Conservation (phyloP, 495 filamentous ascomycete species). For the Aspergillus coremiiformis region DNA sequence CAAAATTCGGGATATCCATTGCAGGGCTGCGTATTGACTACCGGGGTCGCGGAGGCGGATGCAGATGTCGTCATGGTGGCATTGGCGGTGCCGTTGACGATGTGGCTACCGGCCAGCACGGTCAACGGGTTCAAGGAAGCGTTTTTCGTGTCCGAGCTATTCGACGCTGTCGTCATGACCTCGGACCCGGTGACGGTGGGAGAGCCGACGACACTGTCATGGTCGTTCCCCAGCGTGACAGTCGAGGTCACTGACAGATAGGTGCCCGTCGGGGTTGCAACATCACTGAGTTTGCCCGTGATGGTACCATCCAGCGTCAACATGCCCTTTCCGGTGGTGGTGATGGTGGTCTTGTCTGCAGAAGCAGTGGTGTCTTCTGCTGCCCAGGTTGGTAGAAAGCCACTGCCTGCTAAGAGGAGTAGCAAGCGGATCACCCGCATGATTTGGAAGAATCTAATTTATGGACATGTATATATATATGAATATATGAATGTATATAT, state of each 20-base stretch:
- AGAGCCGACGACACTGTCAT: conserved; percentile 18
- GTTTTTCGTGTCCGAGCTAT: conserved; percentile 12
- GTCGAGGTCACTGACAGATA: conserved; percentile 39
- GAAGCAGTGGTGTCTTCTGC: conserved; percentile 14
- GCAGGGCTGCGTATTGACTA: conserved; percentile 71
- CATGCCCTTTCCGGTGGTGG: conserved; percentile 7
- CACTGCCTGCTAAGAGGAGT: conserved; percentile 9
- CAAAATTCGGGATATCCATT: conserved; percentile 87
- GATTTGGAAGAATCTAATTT: conserved; percentile 1
- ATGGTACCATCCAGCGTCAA: conserved; percentile 19
- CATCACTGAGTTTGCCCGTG: conserved; percentile 18
- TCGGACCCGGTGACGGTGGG: conserved; percentile 15
- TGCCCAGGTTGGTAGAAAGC: background rate
- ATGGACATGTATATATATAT: background rate
- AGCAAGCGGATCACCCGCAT: conserved; percentile 14
- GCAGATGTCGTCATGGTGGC: conserved; percentile 29
- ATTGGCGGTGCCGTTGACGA: conserved; percentile 40
- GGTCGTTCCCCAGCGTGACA: conserved; percentile 18
- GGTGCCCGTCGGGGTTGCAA: conserved; percentile 22
- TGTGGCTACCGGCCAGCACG: conserved; percentile 31
- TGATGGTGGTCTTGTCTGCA: background rate
- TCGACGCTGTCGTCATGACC: conserved; percentile 19
- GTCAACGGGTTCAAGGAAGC: conserved; percentile 32
- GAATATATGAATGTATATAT: background rate
- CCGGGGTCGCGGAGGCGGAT: conserved; percentile 37